phyloP scores from a whole-genome alignment of 371 early-diverging fungal genomes.

The Mortierella sp. region DNA sequence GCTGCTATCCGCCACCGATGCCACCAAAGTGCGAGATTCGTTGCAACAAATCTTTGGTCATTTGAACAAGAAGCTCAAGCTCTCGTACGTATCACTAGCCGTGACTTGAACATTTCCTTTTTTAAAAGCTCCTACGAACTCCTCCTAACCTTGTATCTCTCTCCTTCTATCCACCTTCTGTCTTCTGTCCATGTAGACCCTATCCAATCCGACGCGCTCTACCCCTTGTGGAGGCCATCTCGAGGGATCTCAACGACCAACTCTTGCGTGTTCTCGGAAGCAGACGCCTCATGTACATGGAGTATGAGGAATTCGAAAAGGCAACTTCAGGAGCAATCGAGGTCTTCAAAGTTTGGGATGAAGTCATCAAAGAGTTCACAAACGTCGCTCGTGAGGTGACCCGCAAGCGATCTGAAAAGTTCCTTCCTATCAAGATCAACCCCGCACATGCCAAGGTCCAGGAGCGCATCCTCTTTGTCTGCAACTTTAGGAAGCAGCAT shows the following conservation, averaged over 20 bases:
- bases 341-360: conserved; percentile 96
- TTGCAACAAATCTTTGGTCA: conserved; percentile 92
- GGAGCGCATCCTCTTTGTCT: conserved; percentile 91
- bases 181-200: conserved; percentile 59
- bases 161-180: neutral
- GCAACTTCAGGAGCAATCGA: conserved; percentile 85
- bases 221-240: conserved; percentile 94
- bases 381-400: conserved; percentile 95
- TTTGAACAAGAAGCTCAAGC: conserved; percentile 95
- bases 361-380: conserved; percentile 93
- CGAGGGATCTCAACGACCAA: conserved; percentile 93
- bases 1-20: conserved; percentile 93
- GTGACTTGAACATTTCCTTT: no score
- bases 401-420: conserved; percentile 92
- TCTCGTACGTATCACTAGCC: conserved; percentile 69
- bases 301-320: conserved; percentile 86
- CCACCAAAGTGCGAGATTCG: conserved; percentile 83
- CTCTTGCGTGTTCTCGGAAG: conserved; percentile 87
- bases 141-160: no score
- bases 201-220: conserved; percentile 96
- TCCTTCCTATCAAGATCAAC: conserved; percentile 93
- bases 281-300: conserved; percentile 94
- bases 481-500: conserved; percentile 94
- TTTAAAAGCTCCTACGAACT: no score
- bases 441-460: conserved; percentile 92